A percentile compares a stretch with the other conserved stretches of the same genome.
Evolutionary conservation across 805 yeast species (phyloP).

Genomic region (Myxozyma melibiosi): DNA sequence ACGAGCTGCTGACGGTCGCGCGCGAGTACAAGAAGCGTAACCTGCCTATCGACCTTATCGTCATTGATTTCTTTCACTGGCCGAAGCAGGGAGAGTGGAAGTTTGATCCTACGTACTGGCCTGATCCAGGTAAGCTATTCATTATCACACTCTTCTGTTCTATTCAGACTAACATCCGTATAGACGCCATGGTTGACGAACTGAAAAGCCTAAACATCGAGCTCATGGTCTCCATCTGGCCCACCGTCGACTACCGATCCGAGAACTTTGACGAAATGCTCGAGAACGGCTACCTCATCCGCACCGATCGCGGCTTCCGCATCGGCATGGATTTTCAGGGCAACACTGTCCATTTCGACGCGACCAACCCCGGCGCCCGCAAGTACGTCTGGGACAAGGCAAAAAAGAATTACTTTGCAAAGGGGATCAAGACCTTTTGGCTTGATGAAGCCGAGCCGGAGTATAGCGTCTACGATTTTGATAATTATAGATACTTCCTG

Average conservation of each 20-base stretch:
- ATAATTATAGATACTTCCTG: slow-evolving; percentile 29
- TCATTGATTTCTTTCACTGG: slow-evolving; percentile 33
- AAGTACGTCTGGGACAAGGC: slow-evolving; percentile 31
- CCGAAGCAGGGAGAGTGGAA: slow-evolving; percentile 33
- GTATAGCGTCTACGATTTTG: slow-evolving; percentile 33
- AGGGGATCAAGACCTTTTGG: slow-evolving; percentile 32
- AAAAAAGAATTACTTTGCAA: slow-evolving; percentile 26
- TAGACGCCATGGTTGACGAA: slow-evolving; percentile 31
- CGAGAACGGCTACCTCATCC: slow-evolving; percentile 30
- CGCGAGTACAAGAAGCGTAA: slow-evolving; percentile 26
- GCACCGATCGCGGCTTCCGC: slow-evolving; percentile 30
- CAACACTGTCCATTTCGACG: slow-evolving; percentile 24
- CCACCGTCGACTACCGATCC: slow-evolving; percentile 29
- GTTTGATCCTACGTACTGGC: slow-evolving; percentile 32
- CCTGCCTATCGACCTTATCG: slow-evolving; percentile 32
- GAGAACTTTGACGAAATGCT: slow-evolving; percentile 32
- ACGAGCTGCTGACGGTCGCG: slow-evolving; percentile 31
- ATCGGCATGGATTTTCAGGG: slow-evolving; percentile 32
- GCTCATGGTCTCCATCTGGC: slow-evolving; percentile 35
- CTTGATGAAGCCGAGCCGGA: slow-evolving; percentile 35
- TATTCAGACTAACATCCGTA: background rate
- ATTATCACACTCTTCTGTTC: background rate
- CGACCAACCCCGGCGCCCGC: slow-evolving; percentile 32
- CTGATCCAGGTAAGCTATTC: slow-evolving; percentile 22
- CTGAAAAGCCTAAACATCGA: slow-evolving; percentile 26